Evolutionary conservation across 202 grass and related monocot genomes (phyloP), one percentile per base, ranked within the genome.

Genomic region (Hordeum pubiflorum): DNA sequence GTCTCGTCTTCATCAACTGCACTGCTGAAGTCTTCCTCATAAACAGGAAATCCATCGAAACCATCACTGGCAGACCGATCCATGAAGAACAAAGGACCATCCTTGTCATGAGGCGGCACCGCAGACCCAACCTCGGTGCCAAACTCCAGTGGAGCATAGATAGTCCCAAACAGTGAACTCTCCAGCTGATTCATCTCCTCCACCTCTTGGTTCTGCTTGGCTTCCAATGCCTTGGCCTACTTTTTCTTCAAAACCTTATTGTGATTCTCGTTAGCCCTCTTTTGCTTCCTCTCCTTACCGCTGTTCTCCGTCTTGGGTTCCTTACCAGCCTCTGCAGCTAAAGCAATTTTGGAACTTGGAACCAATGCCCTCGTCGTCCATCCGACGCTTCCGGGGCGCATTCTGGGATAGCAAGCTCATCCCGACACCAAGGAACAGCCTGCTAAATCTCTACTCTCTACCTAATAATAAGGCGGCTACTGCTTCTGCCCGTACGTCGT

Each of bases 391-490:
- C 58, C 56, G 64, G 39, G 31, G 9, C 7, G 64, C 11, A 2
- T 83, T 73, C 62, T 93, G 85, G 18, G 87, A 93, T 62, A 93
- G 77, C 56, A 93, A 87, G 24, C 75, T 93, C 87, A 93, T 90
- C 64, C 82, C 82, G 32, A 8, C 2, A 12, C 23, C 0, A 0
- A 71, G 39, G 37, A 81, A 44, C 18, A 7, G 32, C 9, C 72
- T 63, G 23, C 71, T 54, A 10, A 81, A 63, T 26, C 24, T 26
- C 24, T 26, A 26, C n/a, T 26, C 24, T 26, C 24, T 26, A 26
- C 24, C 24, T 26, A 26, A 26, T 26, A 26, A 26, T 26, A 26
- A 26, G 1, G 24, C 24, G 1, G 24, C 24, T 26, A 26, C 24
- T 26, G 24, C 24, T 26, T 26, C 24, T 26, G 24, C 24, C 24